A percentile compares a stretch with the other conserved stretches of the same genome.
Conservation (phyloP, 768 basidiomycete genomes). For the Chiua virens region DNA sequence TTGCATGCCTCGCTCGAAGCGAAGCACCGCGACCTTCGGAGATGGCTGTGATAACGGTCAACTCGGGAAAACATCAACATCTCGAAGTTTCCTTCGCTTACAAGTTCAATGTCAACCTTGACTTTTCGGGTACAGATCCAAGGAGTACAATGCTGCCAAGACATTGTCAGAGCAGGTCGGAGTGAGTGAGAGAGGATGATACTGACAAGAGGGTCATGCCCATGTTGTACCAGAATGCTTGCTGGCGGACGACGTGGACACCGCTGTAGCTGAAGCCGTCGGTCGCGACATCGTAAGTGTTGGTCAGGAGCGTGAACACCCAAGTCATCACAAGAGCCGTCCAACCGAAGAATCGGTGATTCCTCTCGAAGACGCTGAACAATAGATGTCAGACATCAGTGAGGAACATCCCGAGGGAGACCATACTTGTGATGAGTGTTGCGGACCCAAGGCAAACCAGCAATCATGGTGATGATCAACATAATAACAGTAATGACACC, state of each 20-base stretch:
- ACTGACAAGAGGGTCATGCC: conserved; percentile 74
- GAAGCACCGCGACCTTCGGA: conserved; percentile 74
- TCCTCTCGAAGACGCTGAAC: conserved; percentile 71
- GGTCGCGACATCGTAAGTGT: conserved; percentile 57
- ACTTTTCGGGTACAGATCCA: conserved; percentile 79
- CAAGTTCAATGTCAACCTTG: conserved; percentile 71
- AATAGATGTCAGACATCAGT: background rate
- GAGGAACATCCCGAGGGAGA: background rate
- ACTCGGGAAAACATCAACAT: background rate
- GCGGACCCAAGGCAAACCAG: conserved; percentile 78
- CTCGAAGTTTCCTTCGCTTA: conserved; percentile 34
- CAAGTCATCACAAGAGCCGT: conserved; percentile 55
- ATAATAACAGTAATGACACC: conserved; percentile 59
- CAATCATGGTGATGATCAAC: conserved; percentile 57
- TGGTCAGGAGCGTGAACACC: conserved; percentile 66
- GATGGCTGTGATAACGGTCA: conserved; percentile 54
- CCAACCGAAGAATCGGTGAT: conserved; percentile 82
- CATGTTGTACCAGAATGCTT: conserved; percentile 76
- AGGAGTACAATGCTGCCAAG: conserved; percentile 60
- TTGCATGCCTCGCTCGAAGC: conserved; percentile 82
- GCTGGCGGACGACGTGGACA: conserved; percentile 56
- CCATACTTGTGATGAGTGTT: conserved; percentile 79
- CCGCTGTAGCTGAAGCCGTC: conserved; percentile 59
- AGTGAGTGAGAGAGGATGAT: background rate
- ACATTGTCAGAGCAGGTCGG: background rate